phyloP scores from a whole-genome alignment of 345 rosid genomes.

The Eucalyptus decipiens region DNA sequence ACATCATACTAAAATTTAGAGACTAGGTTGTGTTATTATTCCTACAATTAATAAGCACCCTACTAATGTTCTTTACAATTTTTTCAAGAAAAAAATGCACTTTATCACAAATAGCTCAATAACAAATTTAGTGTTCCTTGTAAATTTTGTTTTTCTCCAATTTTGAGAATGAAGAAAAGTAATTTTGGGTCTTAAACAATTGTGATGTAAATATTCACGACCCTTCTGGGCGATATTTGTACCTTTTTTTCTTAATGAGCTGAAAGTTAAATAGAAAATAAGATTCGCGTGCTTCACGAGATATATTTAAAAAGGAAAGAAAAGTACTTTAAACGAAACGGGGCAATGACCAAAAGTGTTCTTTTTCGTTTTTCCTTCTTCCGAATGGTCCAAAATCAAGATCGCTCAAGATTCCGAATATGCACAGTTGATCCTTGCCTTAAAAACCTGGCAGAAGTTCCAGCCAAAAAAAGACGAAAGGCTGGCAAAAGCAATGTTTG shows the following conservation, averaged over 20 bases:
- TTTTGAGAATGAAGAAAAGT: neutral
- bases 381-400: neutral
- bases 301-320: neutral
- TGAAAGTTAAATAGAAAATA: neutral
- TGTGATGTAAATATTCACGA: neutral
- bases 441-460: neutral
- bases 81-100: too few relatives aligned
- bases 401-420: neutral
- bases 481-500: neutral
- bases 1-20: fast-evolving
- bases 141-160: neutral
- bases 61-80: too few relatives aligned
- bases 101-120: too few relatives aligned
- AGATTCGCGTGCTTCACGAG: neutral
- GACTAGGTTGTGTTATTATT: too few relatives aligned
- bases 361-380: neutral
- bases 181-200: neutral
- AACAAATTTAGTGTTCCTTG: neutral
- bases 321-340: neutral
- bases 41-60: too few relatives aligned
- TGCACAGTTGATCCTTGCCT: neutral
- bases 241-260: neutral
- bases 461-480: neutral
- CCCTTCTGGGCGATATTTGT: neutral
- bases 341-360: neutral